phyloP scores from a whole-genome alignment of 192 early-diverging fungal genomes.

The Mortierella antarctica region DNA sequence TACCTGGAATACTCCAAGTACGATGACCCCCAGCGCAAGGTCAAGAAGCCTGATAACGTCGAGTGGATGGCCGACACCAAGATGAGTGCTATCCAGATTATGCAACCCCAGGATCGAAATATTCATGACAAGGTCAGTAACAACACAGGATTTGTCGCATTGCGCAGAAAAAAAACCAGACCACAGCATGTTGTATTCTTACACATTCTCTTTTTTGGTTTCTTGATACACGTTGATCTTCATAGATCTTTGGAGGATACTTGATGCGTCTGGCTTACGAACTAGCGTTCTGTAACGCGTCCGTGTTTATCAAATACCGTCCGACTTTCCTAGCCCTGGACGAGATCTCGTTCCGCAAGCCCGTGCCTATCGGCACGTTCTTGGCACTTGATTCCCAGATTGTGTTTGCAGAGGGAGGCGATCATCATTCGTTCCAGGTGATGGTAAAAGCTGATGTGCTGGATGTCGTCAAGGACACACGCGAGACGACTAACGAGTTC shows the following conservation, averaged over 20 bases:
- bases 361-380: slow-evolving; percentile 85
- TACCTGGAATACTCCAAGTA: slow-evolving; percentile 80
- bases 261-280: slow-evolving; percentile 90
- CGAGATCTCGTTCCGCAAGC: slow-evolving; percentile 83
- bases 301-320: slow-evolving; percentile 70
- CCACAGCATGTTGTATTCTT: neutral
- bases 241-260: slow-evolving; percentile 78
- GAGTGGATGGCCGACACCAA: slow-evolving; percentile 83
- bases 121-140: slow-evolving; percentile 43
- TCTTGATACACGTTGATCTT: slow-evolving; percentile 52
- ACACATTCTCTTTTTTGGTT: neutral
- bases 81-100: slow-evolving; percentile 75
- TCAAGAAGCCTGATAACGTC: slow-evolving; percentile 55
- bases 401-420: slow-evolving; percentile 73
- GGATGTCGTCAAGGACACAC: slow-evolving; percentile 66
- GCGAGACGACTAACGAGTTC: slow-evolving; percentile 87
- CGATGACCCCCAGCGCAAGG: slow-evolving; percentile 49
- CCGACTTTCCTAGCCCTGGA: slow-evolving; percentile 74
- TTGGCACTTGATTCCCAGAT: slow-evolving; percentile 82
- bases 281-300: slow-evolving; percentile 82
- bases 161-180: slow-evolving; percentile 55
- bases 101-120: slow-evolving; percentile 75
- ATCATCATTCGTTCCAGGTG: slow-evolving; percentile 71
- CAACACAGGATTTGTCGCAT: neutral
- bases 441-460: slow-evolving; percentile 83